Conservation (phyloP, 495 filamentous ascomycete species). For the Letharia columbiana region DNA sequence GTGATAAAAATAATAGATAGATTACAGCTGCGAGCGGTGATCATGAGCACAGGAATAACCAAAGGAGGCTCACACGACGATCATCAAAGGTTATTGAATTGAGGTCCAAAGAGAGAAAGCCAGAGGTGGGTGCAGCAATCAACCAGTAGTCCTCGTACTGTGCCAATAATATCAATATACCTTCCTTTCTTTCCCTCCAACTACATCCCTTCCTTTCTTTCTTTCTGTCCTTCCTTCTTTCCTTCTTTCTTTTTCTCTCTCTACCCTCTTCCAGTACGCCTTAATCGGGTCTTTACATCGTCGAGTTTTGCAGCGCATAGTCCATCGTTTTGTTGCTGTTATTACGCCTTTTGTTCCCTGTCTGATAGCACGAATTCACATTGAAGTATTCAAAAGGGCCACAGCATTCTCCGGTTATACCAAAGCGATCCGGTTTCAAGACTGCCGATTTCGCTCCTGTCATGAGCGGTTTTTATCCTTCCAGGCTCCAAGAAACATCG, state of each 20-base stretch:
- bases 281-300: neutral
- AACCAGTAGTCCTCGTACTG: neutral
- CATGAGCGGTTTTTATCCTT: conserved; percentile 10
- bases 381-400: neutral
- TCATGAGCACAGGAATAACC: neutral
- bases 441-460: neutral
- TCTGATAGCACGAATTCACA: neutral
- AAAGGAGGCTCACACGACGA: neutral
- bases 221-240: neutral
- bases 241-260: neutral
- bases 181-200: neutral
- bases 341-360: neutral
- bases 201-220: neutral
- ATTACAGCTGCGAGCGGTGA: neutral
- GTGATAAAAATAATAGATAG: neutral
- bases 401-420: neutral
- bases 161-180: neutral
- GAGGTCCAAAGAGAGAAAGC: neutral
- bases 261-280: neutral
- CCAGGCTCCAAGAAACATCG: neutral
- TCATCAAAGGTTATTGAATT: neutral
- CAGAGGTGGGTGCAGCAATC: neutral
- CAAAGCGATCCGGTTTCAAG: neutral
- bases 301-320: neutral
- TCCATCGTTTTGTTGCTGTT: neutral